phyloP scores from a whole-genome alignment of 78 protist genomes.

The Goniomonas avonlea region DNA sequence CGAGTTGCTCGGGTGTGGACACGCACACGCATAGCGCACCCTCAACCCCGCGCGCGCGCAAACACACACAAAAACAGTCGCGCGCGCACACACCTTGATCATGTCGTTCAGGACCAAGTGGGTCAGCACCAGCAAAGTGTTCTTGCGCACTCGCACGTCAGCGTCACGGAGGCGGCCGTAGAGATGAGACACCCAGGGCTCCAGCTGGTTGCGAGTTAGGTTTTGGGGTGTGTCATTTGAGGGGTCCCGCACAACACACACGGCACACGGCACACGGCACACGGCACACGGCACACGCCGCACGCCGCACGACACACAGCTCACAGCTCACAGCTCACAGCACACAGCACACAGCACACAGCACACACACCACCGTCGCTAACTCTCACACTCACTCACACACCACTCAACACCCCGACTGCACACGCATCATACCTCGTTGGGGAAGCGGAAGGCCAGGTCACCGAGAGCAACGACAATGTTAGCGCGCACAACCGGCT shows the following conservation, averaged over 20 bases:
- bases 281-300: too few species aligned
- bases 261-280: too few species aligned
- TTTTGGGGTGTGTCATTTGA: background rate
- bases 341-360: too few species aligned
- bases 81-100: constrained; percentile 59
- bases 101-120: constrained; percentile 89
- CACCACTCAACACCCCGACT: background rate
- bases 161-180: constrained; percentile 61
- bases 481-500: constrained; percentile 54
- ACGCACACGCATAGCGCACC: too few species aligned
- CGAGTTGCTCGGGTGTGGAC: too few species aligned
- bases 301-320: too few species aligned
- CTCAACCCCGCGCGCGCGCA: too few species aligned
- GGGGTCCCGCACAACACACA: background rate
- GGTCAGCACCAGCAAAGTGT: constrained; percentile 76
- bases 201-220: constrained; percentile 55
- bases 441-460: constrained; percentile 51
- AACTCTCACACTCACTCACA: background rate
- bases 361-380: background rate
- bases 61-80: too few species aligned
- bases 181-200: constrained; percentile 70
- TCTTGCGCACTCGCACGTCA: constrained; percentile 64
- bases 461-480: constrained; percentile 83
- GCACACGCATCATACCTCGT: background rate
- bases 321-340: too few species aligned